These are phyloP conservation scores for Fusarium humuli DNA, from an alignment of 2,329 filamentous ascomycete species.

Conservation along the genomic window DNA sequence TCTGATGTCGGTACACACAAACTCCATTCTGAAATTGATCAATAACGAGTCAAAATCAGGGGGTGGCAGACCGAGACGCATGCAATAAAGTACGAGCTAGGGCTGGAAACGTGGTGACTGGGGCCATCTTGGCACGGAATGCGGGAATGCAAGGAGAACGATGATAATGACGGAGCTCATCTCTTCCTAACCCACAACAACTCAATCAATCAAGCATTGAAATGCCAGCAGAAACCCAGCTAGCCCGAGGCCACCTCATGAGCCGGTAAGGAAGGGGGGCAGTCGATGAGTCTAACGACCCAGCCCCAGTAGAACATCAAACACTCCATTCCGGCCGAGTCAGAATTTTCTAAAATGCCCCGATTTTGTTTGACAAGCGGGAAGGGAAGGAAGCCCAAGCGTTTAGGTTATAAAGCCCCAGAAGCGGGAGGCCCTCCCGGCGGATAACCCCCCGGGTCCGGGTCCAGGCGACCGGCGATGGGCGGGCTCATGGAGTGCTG, in stretches of 20 bases:
- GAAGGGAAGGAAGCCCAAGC: conserved; percentile 35
- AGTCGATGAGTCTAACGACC: conserved; percentile 17
- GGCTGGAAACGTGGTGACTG: conserved; percentile 43
- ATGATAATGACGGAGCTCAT: conserved; percentile 37
- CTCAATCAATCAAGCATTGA: conserved; percentile 24
- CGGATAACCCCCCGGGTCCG: conserved; percentile 37
- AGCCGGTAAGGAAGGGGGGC: conserved; percentile 29
- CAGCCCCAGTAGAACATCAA: conserved; percentile 24
- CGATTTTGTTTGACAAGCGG: conserved; percentile 39
- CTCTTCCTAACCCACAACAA: conserved; percentile 31
- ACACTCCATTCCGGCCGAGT: conserved; percentile 36
- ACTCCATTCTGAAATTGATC: conserved; percentile 16
- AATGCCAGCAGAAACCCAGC: conserved; percentile 26
- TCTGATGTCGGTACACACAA: conserved; percentile 35
- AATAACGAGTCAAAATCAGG: conserved; percentile 10
- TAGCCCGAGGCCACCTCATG: conserved; percentile 32
- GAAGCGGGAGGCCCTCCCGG: conserved; percentile 40
- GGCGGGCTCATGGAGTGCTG: conserved; percentile 28
- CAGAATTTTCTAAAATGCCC: conserved; percentile 36
- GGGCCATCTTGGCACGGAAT: conserved; percentile 35
- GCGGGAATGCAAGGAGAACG: conserved; percentile 42
- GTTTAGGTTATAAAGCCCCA: conserved; percentile 37
- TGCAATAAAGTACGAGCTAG: conserved; percentile 29
- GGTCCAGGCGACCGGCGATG: conserved; percentile 34
- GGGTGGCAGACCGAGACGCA: conserved; percentile 24